A percentile compares a stretch with the other conserved stretches of the same genome.
phyloP scores from a whole-genome alignment of 257 asterid genomes.

The Lycium ferocissimum region DNA sequence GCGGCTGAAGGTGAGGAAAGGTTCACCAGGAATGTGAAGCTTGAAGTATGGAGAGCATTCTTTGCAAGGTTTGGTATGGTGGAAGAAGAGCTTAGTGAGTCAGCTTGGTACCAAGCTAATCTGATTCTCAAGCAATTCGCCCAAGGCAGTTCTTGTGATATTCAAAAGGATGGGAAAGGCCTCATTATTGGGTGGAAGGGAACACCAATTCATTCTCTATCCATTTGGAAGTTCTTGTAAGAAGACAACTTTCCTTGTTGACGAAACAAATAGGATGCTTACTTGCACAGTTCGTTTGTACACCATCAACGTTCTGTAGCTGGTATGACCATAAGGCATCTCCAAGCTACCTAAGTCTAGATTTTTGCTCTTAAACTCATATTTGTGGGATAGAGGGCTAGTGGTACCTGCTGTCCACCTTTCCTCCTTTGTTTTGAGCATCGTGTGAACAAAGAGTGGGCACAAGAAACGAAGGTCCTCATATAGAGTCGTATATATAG shows the following conservation, averaged over 20 bases:
- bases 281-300: background rate
- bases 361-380: background rate
- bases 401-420: constrained; percentile 9
- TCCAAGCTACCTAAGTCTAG: background rate
- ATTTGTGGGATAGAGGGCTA: background rate
- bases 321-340: background rate
- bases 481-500: constrained; percentile 34
- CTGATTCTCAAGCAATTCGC: constrained; percentile 48
- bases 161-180: constrained; percentile 51
- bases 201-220: constrained; percentile 54
- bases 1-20: constrained; percentile 59
- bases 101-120: constrained; percentile 56
- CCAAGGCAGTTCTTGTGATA: constrained; percentile 48
- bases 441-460: background rate
- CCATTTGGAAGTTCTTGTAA: constrained; percentile 50
- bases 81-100: constrained; percentile 56
- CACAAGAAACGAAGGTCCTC: constrained; percentile 38
- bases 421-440: constrained; percentile 35
- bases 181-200: constrained; percentile 60
- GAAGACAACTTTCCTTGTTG: background rate
- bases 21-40: constrained; percentile 54
- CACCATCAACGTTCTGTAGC: background rate
- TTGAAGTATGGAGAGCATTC: constrained; percentile 75
- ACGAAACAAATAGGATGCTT: constrained; percentile 17
- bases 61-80: constrained; percentile 55